Evolutionary conservation across 306 rosid genomes (phyloP).

Genomic region (Glycine latifolia): DNA sequence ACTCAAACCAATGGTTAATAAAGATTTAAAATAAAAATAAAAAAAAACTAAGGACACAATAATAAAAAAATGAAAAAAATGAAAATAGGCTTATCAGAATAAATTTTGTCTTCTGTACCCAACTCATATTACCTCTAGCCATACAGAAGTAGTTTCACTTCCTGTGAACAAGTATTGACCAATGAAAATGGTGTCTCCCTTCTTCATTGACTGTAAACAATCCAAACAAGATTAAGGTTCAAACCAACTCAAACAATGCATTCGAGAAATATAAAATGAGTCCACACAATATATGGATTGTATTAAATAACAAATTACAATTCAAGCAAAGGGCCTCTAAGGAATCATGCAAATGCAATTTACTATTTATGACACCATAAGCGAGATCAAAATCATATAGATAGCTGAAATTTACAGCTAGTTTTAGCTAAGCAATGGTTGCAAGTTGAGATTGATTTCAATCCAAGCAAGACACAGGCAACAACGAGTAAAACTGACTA

Average conservation of each 20-base stretch:
- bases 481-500: neutral
- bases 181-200: constrained; percentile 94
- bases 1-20: constrained; percentile 13
- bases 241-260: constrained; percentile 12
- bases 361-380: constrained; percentile 7
- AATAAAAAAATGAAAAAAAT: too few relatives aligned
- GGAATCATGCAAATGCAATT: constrained; percentile 12
- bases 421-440: constrained; percentile 18
- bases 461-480: neutral
- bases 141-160: constrained; percentile 97
- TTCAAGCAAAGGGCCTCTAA: neutral
- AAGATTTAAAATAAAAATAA: neutral
- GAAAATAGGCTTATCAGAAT: neutral
- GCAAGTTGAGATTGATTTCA: constrained; percentile 1
- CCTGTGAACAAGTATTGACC: constrained; percentile 99
- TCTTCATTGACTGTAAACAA: constrained; percentile 56
- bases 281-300: constrained; percentile 1
- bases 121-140: constrained; percentile 80
- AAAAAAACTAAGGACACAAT: constrained; percentile 14
- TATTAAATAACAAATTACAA: constrained; percentile 4
- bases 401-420: constrained; percentile 13
- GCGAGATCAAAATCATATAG: neutral
- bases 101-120: constrained; percentile 2
- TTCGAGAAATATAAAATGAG: neutral
- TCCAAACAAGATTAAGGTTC: constrained; percentile 33